Base-by-base conservation (phyloP, 805 yeast genomes). In the Wickerhamomyces canadensis region DNA sequence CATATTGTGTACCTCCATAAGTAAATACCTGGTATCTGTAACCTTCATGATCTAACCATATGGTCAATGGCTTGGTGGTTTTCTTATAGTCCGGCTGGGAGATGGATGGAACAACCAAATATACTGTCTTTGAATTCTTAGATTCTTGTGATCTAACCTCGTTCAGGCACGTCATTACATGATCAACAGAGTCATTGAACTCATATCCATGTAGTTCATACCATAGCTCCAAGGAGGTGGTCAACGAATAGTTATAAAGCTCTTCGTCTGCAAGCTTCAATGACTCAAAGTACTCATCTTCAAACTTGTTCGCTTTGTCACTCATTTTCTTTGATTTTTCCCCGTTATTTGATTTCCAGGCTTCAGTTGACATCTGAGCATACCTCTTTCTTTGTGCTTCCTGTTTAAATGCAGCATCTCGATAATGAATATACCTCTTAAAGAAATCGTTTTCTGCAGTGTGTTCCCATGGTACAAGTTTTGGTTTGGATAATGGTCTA, bases 11-110 rank as follows among this genome's bases (percentile, higher is more conserved):
- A 22, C 48, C 51, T 6, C 57, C 58, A 22, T 60, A 58, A n/a
- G 39, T 38, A 32, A 60, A 56, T n/a, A 57, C 54, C 19, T 60
- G 58, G 54, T 62, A 64, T 36, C 58, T 57, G 38, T 59, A 67
- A 4, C 69, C 70, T 38, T 57, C 44, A 27, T 56, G 52, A 42
- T 66, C 67, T 5, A 68, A 46, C 58, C 56, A 51, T 16, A 59
- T 32, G 1, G 46, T 35, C 3, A 55, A 15, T 17, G 58, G 56
- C 30, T 54, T 55, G 3, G 60, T 54, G 9, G 53, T 52, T 27
- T 49, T 54, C 25, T 51, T 55, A 26, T 40, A 51, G 18, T 35
- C 45, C 44, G 11, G 38, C n/a, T n/a, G 41, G 33, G 5, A 23
- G 12, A 5, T 25, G 5, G 54, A 35, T 3, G 59, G 58, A 10